Evolutionary conservation across 2,329 filamentous ascomycete species (phyloP).

Genomic region (Colletotrichum cereale): DNA sequence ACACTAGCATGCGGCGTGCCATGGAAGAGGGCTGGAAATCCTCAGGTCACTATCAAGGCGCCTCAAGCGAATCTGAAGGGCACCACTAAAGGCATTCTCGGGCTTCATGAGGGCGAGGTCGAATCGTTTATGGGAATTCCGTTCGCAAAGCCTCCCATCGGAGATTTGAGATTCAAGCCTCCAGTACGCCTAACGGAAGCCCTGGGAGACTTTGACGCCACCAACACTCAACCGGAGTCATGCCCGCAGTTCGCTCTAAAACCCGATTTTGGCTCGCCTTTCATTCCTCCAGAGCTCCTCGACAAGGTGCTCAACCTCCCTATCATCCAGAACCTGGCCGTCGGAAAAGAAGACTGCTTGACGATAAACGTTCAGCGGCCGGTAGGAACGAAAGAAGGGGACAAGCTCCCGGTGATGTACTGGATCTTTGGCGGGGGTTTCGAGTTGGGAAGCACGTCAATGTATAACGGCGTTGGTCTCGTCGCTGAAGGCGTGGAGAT

Average conservation of each 20-base stretch:
- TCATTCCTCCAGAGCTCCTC: conserved; percentile 44
- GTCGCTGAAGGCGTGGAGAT: conserved; percentile 47
- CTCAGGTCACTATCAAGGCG: conserved; percentile 28
- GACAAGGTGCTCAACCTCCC: conserved; percentile 24
- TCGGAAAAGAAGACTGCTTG: conserved; percentile 51
- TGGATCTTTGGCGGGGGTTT: conserved; percentile 38
- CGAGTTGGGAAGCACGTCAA: conserved; percentile 29
- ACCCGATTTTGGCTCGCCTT: conserved; percentile 38
- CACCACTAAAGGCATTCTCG: conserved; percentile 27
- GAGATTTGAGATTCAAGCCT: conserved; percentile 59
- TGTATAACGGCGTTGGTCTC: conserved; percentile 42
- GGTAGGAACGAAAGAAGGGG: conserved; percentile 20
- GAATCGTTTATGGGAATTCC: conserved; percentile 70
- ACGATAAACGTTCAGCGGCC: conserved; percentile 51
- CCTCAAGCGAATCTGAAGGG: conserved; percentile 32
- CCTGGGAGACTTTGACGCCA: conserved; percentile 55
- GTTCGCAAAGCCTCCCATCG: conserved; percentile 68
- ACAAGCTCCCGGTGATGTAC: conserved; percentile 42
- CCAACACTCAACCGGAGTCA: conserved; percentile 47
- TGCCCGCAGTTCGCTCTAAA: conserved; percentile 49
- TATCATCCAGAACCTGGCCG: conserved; percentile 21
- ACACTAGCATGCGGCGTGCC: conserved; percentile 16
- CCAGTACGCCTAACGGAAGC: conserved; percentile 51
- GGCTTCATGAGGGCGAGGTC: conserved; percentile 47
- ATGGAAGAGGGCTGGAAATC: not conserved